Base-by-base conservation (phyloP, 2,329 filamentous ascomycete species). In the Pseudocercospora ulei region DNA sequence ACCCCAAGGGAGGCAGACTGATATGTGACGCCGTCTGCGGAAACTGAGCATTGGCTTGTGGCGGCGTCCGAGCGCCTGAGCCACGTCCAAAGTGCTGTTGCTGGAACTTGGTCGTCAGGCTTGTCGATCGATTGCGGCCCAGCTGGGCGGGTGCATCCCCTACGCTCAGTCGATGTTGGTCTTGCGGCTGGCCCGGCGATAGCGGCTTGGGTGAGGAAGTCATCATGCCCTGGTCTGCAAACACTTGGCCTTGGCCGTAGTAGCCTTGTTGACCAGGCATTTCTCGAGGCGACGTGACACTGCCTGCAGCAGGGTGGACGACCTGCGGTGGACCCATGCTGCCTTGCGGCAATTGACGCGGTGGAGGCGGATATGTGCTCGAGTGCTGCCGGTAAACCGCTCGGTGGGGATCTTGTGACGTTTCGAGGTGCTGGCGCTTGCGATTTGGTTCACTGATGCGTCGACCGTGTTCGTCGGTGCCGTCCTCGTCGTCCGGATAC, bases 131-230 rank as follows among this genome's bases (percentile, higher is more conserved):
- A 47, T 78, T 76, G 41, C 75, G 69, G 26, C 62, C 65, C 27
- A 46, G 36, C 31, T 44, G 41, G 7, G 25, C 41, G 19, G 13
- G 26, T 36, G 66, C 54, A 44, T 72, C 61, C 18, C 65, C 61
- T 9, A 70, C 61, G 48, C 75, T 75, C 34, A 79, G 67, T 12
- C 69, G 58, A 40, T 72, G 67, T 12, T 63, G 56, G 44, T 70
- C 65, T 18, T 41, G 43, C 47, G 67, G 65, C 41, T 68, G 67
- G 11, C 70, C 70, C n/a, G 81, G 80, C 44, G 79, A 86, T 25
- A 93, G 67, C 3, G 86, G 80, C 56, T 87, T 92, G 0, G 86
- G 85, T 49, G 83, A 92, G 61, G 94, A 85, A 2, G 82, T 90
- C 66, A 93, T 82, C 38, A 65, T 63, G 37, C 74, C 72, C 48